Base-by-base conservation (phyloP, 352 stramenopile species). In the Phytophthora colocasiae region DNA sequence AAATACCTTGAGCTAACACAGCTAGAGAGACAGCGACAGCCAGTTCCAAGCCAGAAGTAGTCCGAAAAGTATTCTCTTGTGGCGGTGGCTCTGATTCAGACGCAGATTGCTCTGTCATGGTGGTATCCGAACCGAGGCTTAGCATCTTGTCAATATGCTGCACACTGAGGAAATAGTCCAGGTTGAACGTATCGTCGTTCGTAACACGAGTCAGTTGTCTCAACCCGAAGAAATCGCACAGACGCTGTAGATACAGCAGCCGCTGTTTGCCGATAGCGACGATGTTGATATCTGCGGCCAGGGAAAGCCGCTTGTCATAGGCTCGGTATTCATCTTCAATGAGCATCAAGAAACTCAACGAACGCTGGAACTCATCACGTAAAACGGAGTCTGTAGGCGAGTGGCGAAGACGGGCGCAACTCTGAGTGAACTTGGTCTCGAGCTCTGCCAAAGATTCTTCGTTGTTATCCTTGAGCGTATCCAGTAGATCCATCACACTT, bases 251-350 rank as follows among this genome's bases (percentile, higher is more conserved):
- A 47, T 91, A 88, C 15, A 76, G n/a, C 0, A 65, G n/a, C 0
- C 66, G 63, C 48, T 96, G 83, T 17, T 66, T 77, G 7, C 73
- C 58, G 4, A 82, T 84, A 12, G 78, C 77, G 19, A 72, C 47
- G 8, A 85, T 75, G 43, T 96, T 85, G 49, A 90, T 80, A 4
- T 71, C 43, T 17, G 81, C 81, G 19, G 82, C 83, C 7, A 89
- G 32, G 22, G 51, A 51, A 1, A 75, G 64, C 14, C 73, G 71
- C 24, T 73, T 74, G 48, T 89, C 84, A 65, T 93, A 96, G 11
- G 75, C 51, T 10, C 91, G 85, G 68, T 97, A 97, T 22, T 87
- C 81, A 6, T 41, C 60, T 65, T 97, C 91, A 34, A 97, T 87
- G 12, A 72, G 24, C 22, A 80, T 77, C 2, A 97, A 72, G 1